Conservation (phyloP, 805 yeast genomes). For the Wickerhamiella sorbophila region DNA sequence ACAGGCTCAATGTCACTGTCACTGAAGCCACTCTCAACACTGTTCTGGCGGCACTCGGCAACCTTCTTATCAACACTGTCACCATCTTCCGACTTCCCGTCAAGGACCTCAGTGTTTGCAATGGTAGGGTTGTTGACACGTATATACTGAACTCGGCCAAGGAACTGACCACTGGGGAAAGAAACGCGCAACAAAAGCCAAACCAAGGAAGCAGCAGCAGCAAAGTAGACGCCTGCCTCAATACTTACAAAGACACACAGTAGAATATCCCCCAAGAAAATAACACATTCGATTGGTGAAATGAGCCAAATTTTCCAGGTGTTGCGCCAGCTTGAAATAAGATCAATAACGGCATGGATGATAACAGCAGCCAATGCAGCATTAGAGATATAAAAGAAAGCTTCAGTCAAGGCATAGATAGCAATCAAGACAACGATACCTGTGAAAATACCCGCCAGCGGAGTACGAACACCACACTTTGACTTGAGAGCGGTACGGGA, state of each 20-base stretch:
- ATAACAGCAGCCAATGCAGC: conserved; percentile 79
- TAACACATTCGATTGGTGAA: conserved; percentile 58
- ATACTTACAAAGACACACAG: conserved; percentile 65
- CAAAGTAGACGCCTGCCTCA: conserved; percentile 84
- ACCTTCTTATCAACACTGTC: neutral
- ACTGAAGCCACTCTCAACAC: neutral
- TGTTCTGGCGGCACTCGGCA: neutral
- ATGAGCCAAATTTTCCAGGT: conserved; percentile 52
- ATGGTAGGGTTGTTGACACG: conserved; percentile 49
- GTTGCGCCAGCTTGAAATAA: conserved; percentile 40
- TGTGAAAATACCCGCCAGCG: conserved; percentile 80
- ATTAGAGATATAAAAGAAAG: conserved; percentile 81
- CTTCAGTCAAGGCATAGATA: conserved; percentile 64
- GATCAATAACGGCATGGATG: conserved; percentile 84
- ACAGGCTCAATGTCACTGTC: conserved; percentile 1
- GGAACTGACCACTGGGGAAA: conserved; percentile 66
- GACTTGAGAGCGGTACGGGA: conserved; percentile 89
- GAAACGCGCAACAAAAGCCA: conserved; percentile 59
- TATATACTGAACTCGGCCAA: conserved; percentile 62
- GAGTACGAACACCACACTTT: conserved; percentile 91
- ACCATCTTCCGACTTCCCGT: conserved; percentile 16
- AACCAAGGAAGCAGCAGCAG: conserved; percentile 72
- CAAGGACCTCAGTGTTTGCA: neutral
- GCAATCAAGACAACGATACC: conserved; percentile 83
- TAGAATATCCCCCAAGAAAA: conserved; percentile 58